These are phyloP conservation scores for Arachnomyces sp. DNA, from an alignment of 2,329 filamentous ascomycete species.

Conservation along the genomic window DNA sequence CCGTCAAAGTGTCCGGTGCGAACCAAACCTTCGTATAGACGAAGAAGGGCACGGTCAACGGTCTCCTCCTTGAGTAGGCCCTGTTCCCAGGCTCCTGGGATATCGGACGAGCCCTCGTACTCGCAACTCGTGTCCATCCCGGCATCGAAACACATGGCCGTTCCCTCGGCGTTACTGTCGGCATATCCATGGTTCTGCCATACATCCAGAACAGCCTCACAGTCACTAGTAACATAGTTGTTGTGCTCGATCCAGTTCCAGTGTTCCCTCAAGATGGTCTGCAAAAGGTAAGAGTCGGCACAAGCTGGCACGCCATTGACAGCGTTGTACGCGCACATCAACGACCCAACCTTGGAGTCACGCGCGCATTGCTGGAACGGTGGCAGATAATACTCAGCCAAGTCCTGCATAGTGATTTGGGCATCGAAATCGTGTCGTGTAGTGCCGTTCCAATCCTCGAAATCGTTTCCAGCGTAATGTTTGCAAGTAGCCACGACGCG, in stretches of 20 bases:
- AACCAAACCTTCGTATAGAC: conserved; percentile 40
- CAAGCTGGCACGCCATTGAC: conserved; percentile 57
- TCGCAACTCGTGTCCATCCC: conserved; percentile 45
- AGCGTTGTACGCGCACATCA: conserved; percentile 55
- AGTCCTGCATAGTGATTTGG: conserved; percentile 48
- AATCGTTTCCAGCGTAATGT: conserved; percentile 49
- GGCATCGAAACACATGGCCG: conserved; percentile 38
- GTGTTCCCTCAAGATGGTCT: conserved; percentile 52
- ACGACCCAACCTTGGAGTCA: conserved; percentile 46
- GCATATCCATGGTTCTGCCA: conserved; percentile 44
- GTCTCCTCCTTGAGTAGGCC: conserved; percentile 34
- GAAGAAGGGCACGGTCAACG: conserved; percentile 35
- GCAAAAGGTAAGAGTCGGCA: conserved; percentile 51
- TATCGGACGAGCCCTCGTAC: conserved; percentile 33
- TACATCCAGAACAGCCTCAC: conserved; percentile 52
- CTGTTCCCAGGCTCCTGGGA: conserved; percentile 32
- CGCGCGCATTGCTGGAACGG: conserved; percentile 55
- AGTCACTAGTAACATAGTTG: conserved; percentile 56
- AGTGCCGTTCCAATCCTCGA: conserved; percentile 37
- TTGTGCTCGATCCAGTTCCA: conserved; percentile 54
- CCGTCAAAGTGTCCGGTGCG: conserved; percentile 43
- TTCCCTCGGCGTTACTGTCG: conserved; percentile 33
- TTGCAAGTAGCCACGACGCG: conserved; percentile 49
- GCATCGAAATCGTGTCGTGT: conserved; percentile 45
- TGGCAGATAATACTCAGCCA: conserved; percentile 57